These are phyloP conservation scores for Sungouiella thailandica DNA, from an alignment of 805 yeast genomes.

Conservation along the genomic window DNA sequence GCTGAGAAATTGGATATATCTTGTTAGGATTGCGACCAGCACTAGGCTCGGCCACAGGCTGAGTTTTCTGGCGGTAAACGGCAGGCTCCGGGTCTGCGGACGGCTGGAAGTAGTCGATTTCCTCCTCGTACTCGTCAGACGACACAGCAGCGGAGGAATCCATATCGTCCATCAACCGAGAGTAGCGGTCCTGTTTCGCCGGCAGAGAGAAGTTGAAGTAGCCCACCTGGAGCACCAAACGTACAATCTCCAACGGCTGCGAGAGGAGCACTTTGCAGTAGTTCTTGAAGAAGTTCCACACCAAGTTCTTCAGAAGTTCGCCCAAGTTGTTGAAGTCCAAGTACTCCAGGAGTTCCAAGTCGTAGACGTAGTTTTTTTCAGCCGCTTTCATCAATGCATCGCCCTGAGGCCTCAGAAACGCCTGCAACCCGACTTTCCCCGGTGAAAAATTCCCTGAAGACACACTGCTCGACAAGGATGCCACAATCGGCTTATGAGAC, in stretches of 20 bases:
- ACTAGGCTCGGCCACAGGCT: not conserved
- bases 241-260: conserved; percentile 86
- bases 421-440: conserved; percentile 5
- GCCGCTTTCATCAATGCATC: too few species aligned
- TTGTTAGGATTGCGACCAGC: conserved; percentile 14
- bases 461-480: conserved; percentile 18
- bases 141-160: not conserved
- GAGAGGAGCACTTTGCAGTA: conserved; percentile 65
- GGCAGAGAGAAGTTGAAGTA: conserved; percentile 36
- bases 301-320: conserved; percentile 52
- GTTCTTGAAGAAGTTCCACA: conserved; percentile 58
- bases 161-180: conserved; percentile 1
- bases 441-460: conserved; percentile 9
- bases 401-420: conserved; percentile 10
- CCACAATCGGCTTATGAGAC: conserved; percentile 32
- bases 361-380: conserved; percentile 46
- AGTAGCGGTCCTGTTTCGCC: not conserved
- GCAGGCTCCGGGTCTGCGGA: conserved; percentile 5
- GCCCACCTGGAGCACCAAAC: conserved; percentile 78
- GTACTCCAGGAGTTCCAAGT: conserved; percentile 62
- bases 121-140: conserved; percentile 17
- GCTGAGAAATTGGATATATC: conserved; percentile 55
- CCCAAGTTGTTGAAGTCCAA: conserved; percentile 54
- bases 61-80: too few species aligned
- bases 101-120: conserved; percentile 34